A percentile compares a stretch with the other conserved stretches of the same genome.
phyloP scores from a whole-genome alignment of 176 grass and related monocot species.

The Saccharum spontaneum region DNA sequence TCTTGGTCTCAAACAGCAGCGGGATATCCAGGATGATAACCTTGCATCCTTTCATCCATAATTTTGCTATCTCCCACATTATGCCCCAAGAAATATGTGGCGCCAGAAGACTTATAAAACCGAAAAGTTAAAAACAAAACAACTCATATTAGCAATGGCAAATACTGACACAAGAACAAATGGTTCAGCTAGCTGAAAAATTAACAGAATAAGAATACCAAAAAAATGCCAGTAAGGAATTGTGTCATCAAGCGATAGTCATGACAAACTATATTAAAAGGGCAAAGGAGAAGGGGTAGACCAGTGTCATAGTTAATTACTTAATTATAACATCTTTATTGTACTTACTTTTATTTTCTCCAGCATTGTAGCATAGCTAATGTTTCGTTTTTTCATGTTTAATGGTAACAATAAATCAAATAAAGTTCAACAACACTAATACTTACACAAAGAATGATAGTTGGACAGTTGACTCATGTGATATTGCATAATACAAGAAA shows the following conservation, averaged over 20 bases:
- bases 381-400: background rate
- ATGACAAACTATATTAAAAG: background rate
- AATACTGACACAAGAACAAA: background rate
- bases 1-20: conserved; percentile 82
- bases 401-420: background rate
- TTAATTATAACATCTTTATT: background rate
- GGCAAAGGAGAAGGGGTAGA: background rate
- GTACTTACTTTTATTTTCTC: background rate
- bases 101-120: conserved; percentile 58
- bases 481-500: background rate
- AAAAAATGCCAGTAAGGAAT: background rate
- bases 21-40: conserved; percentile 82
- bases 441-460: background rate
- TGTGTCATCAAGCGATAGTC: background rate
- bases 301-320: background rate
- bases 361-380: background rate
- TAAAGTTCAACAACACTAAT: background rate
- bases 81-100: conserved; percentile 78
- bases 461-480: background rate
- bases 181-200: background rate
- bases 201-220: background rate
- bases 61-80: conserved; percentile 72
- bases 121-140: background rate
- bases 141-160: background rate
- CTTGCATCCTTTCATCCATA: conserved; percentile 73